phyloP scores from a whole-genome alignment of 1,284 basidiomycete species.

The Trichosporon sp. region DNA sequence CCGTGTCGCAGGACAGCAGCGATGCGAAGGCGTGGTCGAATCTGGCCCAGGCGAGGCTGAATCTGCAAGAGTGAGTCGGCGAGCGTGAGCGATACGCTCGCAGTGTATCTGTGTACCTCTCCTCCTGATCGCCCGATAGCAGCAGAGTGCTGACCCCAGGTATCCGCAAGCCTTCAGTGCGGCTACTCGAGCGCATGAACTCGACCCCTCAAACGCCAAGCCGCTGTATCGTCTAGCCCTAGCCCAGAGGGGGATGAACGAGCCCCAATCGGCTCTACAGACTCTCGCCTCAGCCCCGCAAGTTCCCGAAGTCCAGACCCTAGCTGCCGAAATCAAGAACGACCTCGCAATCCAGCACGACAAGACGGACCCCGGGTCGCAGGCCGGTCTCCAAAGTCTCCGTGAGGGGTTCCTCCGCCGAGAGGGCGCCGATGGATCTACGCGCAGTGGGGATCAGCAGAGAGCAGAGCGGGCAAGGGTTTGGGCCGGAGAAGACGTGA shows the following conservation, averaged over 20 bases:
- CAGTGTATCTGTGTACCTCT: too few relatives aligned
- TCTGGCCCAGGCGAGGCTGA: slow-evolving; percentile 54
- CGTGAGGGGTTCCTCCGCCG: background rate
- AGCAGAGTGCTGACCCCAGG: slow-evolving; percentile 34
- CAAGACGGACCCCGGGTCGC: background rate
- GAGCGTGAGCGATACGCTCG: too few relatives aligned
- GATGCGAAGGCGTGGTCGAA: slow-evolving; percentile 51
- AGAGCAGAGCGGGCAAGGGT: background rate
- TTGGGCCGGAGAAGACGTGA: background rate
- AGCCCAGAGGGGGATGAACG: slow-evolving; percentile 32
- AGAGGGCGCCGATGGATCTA: background rate
- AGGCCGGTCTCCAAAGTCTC: background rate
- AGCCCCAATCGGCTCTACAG: background rate
- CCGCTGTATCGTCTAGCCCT: slow-evolving; percentile 52
- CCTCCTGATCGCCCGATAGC: too few relatives aligned
- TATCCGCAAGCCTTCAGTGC: slow-evolving; percentile 45
- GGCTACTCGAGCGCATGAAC: slow-evolving; percentile 45
- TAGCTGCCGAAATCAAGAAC: background rate
- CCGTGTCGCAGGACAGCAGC: slow-evolving; percentile 41
- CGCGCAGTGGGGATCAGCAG: background rate
- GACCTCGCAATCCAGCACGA: background rate
- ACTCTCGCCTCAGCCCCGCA: background rate
- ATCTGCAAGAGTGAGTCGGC: slow-evolving; percentile 52
- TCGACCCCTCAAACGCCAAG: slow-evolving; percentile 45
- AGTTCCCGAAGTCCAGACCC: background rate